A percentile compares a stretch with the other conserved stretches of the same genome.
Evolutionary conservation across 2,329 filamentous ascomycete species (phyloP).

Genomic region (Ilyonectria destructans): DNA sequence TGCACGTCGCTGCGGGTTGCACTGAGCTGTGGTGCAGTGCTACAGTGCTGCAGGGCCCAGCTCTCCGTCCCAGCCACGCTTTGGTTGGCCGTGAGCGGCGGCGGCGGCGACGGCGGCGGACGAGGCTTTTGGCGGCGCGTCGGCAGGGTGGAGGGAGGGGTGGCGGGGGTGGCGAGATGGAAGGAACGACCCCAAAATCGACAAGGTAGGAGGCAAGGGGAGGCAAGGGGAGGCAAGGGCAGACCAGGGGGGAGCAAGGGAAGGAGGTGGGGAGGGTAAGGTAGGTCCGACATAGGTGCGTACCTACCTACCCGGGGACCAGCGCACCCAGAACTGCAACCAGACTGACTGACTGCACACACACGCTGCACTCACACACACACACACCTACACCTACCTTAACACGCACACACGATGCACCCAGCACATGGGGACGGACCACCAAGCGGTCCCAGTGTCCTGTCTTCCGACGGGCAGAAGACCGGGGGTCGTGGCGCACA

Average conservation of each 20-base stretch:
- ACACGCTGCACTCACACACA: background rate
- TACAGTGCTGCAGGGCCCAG: background rate
- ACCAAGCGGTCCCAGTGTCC: constrained; percentile 19
- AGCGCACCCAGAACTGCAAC: background rate
- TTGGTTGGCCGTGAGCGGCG: constrained; percentile 1
- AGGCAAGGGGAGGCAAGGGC: background rate
- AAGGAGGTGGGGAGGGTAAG: constrained; percentile 22
- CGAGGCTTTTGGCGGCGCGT: background rate
- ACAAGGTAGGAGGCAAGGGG: background rate
- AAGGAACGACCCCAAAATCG: background rate
- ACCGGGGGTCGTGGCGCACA: constrained; percentile 24
- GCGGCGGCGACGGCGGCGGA: background rate
- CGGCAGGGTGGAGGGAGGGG: constrained; percentile 6
- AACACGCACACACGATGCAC: background rate
- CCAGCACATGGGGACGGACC: constrained; percentile 22
- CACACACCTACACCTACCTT: background rate
- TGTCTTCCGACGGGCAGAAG: constrained; percentile 30
- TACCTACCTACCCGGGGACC: background rate
- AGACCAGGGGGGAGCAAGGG: background rate
- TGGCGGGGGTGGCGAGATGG: background rate
- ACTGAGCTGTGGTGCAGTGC: background rate
- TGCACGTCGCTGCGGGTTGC: background rate
- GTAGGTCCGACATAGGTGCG: constrained; percentile 23
- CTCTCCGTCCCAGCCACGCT: no score
- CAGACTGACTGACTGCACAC: background rate